Evolutionary conservation across 768 basidiomycete genomes (phyloP), one percentile per base, ranked within the genome.

Genomic region (Mycena epipterygia): DNA sequence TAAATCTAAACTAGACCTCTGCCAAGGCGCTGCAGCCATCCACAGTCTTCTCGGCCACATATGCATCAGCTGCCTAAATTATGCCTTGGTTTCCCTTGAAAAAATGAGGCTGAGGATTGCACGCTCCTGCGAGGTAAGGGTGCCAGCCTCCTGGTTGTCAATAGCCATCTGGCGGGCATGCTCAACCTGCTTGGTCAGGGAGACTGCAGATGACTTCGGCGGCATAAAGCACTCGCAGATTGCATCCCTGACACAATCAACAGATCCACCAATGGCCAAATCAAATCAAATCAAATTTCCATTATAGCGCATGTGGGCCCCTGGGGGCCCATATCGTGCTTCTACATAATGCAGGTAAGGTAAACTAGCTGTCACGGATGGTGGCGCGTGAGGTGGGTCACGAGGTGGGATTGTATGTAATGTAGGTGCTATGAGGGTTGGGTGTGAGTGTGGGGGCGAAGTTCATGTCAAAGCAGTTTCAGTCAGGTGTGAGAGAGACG

Each of bases 191-290:
- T 62, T 62, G 8, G 44, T 61, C 33, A 32, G 60, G 23, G 46
- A 61, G 32, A 61, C 46, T 19, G 60, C 60, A 37, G 60, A 61
- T 3, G 60, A 61, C 46, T 49, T n/a, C 60, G 48, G 11, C 11
- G 60, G 60, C 60, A 61, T 61, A 35, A 61, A 61, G 60, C 60
- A 61, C 23, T 61, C 46, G 14, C 60, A 46, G 46, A 61, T 16
- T 17, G 60, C 60, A 13, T 25, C 23, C 60, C 60, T 46, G 19
- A 61, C 33, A 23, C 32, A 23, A 32, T 61, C 46, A n/a, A 61
- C 60, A n/a, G 60, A 61, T 25, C 46, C 33, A 23, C 60, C 60
- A n/a, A 61, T 16, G 14, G 60, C 29, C 30, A 61, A n/a, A n/a
- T n/a, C n/a, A n/a, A n/a, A n/a, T n/a, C n/a, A n/a, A n/a, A n/a